phyloP scores from a whole-genome alignment of 371 early-diverging fungal species.

The Blakeslea trispora region DNA sequence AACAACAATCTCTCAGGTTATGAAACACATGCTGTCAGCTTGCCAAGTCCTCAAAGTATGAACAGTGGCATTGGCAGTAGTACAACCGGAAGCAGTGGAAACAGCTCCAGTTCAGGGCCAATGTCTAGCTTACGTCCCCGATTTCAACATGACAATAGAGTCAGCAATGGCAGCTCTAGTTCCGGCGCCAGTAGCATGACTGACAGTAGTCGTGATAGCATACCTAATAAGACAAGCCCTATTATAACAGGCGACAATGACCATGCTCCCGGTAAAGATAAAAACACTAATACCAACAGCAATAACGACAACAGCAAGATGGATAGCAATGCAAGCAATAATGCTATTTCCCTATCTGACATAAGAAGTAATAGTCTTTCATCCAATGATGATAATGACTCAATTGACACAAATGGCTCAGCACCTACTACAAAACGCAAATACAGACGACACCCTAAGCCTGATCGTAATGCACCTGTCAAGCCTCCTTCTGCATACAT shows the following conservation, averaged over 20 bases:
- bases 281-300: conserved; percentile 4
- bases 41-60: conserved; percentile 26
- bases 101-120: conserved; percentile 11
- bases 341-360: not conserved
- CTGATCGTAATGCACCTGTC: conserved; percentile 48
- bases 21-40: conserved; percentile 2
- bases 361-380: conserved; percentile 15
- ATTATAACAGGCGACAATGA: not conserved
- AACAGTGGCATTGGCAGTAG: conserved; percentile 23
- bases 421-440: conserved; percentile 35
- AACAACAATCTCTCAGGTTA: not conserved
- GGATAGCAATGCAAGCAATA: not conserved
- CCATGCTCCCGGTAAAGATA: not conserved
- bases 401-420: conserved; percentile 16
- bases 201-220: conserved; percentile 2
- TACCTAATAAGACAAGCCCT: not conserved
- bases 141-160: conserved; percentile 7
- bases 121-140: not conserved
- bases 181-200: conserved; percentile 1
- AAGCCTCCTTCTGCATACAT: conserved; percentile 58
- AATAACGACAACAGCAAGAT: conserved; percentile 14
- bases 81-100: conserved; percentile 13
- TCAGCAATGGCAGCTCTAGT: conserved; percentile 18
- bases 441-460: conserved; percentile 52
- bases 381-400: conserved; percentile 35